phyloP scores from a whole-genome alignment of 2,329 filamentous ascomycete genomes.

The Fusarium burgessii region DNA sequence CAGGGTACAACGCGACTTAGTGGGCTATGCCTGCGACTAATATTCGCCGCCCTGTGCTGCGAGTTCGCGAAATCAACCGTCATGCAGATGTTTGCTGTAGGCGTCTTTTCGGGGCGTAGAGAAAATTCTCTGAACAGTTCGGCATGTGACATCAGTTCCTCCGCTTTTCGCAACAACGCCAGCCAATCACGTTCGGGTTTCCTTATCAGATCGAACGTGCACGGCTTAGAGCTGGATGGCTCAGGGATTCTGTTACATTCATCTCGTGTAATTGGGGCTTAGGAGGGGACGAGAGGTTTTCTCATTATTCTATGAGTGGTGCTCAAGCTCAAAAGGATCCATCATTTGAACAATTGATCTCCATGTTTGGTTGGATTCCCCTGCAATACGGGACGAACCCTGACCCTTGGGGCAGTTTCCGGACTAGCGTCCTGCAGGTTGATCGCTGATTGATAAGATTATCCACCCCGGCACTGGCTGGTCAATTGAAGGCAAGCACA shows the following conservation, averaged over 20 bases:
- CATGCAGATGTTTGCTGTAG: conserved; percentile 23
- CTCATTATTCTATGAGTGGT: conserved; percentile 9
- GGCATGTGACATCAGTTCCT: conserved; percentile 45
- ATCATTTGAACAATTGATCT: conserved; percentile 10
- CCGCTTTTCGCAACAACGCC: not conserved
- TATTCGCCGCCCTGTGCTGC: conserved; percentile 39
- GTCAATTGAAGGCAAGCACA: conserved; percentile 2
- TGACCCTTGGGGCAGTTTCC: conserved; percentile 9
- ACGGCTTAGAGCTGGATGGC: conserved; percentile 6
- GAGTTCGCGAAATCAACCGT: conserved; percentile 21
- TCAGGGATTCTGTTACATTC: conserved; percentile 21
- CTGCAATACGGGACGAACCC: conserved; percentile 19
- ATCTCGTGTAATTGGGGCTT: conserved; percentile 7
- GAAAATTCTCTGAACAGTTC: conserved; percentile 45
- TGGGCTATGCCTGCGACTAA: conserved; percentile 26
- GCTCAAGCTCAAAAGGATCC: conserved; percentile 9
- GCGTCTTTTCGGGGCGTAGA: conserved; percentile 20
- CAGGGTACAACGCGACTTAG: conserved; percentile 12
- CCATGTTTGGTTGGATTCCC: conserved; percentile 6
- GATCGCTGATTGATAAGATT: conserved; percentile 50
- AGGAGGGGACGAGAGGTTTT: conserved; percentile 14
- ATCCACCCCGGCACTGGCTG: conserved; percentile 19
- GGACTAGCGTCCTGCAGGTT: conserved; percentile 41
- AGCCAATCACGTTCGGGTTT: conserved; percentile 20
- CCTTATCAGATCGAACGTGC: conserved; percentile 46